A percentile compares a stretch with the other conserved stretches of the same genome.
Conservation (phyloP, 2,329 filamentous ascomycete genomes). For the Botrytis fabae region DNA sequence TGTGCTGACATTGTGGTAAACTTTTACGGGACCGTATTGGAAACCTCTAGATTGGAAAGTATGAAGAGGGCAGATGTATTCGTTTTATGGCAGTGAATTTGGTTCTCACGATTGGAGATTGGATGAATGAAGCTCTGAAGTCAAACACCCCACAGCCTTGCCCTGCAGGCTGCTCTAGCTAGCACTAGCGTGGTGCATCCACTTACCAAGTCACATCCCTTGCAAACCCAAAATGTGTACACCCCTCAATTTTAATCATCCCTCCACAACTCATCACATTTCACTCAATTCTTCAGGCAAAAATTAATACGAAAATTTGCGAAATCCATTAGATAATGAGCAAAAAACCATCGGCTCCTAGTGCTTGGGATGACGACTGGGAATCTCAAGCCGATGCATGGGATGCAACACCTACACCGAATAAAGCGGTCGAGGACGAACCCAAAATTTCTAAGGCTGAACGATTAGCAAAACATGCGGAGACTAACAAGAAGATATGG, state of each 20-base stretch:
- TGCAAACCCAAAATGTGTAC: slow-evolving; percentile 14
- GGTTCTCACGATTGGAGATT: not conserved
- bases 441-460: slow-evolving; percentile 68
- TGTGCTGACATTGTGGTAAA: slow-evolving; percentile 13
- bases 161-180: not conserved
- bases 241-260: slow-evolving; percentile 10
- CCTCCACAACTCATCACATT: slow-evolving; percentile 4
- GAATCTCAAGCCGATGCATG: slow-evolving; percentile 69
- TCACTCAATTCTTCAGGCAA: not conserved
- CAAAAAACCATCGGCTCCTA: slow-evolving; percentile 54
- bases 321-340: slow-evolving; percentile 28
- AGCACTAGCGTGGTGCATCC: slow-evolving; percentile 11
- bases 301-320: not conserved
- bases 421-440: slow-evolving; percentile 30
- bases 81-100: not conserved
- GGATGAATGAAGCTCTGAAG: not conserved
- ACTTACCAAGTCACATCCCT: not conserved
- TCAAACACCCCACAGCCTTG: slow-evolving; percentile 10
- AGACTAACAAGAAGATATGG: slow-evolving; percentile 85
- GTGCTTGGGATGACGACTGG: slow-evolving; percentile 93
- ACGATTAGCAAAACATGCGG: slow-evolving; percentile 74
- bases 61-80: not conserved
- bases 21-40: too few species aligned
- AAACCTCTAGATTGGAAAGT: not conserved
- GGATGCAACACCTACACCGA: slow-evolving; percentile 33